These are phyloP conservation scores for Omphalea diandra DNA, from an alignment of 441 rosid genomes.

Conservation along the genomic window DNA sequence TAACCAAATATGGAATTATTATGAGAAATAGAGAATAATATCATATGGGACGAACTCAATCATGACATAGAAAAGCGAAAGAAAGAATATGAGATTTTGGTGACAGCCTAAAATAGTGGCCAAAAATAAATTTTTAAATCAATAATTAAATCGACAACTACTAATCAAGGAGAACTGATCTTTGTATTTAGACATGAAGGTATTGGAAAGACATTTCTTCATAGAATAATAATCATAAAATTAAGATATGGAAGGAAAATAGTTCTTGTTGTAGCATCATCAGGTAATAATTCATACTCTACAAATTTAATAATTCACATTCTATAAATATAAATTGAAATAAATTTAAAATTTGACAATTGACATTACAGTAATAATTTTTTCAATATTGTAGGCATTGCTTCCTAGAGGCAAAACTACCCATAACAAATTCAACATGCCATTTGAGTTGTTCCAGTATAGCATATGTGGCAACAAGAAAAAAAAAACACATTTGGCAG, in stretches of 20 bases:
- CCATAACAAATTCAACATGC: neutral
- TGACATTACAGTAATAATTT: too few relatives aligned
- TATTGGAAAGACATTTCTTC: neutral
- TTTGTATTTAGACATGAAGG: conserved; percentile 1
- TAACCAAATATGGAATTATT: neutral
- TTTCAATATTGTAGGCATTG: neutral
- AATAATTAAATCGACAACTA: neutral
- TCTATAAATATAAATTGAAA: too few relatives aligned
- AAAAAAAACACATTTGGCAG: neutral
- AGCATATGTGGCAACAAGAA: neutral
- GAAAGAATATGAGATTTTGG: neutral
- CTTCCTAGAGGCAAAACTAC: neutral
- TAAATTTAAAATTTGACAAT: too few relatives aligned
- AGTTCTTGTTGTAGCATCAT: neutral
- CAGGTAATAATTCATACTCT: neutral
- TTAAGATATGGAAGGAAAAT: neutral
- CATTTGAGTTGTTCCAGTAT: neutral
- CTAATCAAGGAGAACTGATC: neutral
- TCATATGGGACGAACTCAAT: neutral
- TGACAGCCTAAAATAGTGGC: too few relatives aligned
- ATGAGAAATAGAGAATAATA: too few relatives aligned
- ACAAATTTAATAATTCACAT: too few relatives aligned
- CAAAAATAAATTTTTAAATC: neutral
- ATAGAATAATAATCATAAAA: neutral
- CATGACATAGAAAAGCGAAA: neutral